Evolutionary conservation across 225 moss, liverwort and hornwort genomes (phyloP).

Genomic region (Marchantia paleacea): DNA sequence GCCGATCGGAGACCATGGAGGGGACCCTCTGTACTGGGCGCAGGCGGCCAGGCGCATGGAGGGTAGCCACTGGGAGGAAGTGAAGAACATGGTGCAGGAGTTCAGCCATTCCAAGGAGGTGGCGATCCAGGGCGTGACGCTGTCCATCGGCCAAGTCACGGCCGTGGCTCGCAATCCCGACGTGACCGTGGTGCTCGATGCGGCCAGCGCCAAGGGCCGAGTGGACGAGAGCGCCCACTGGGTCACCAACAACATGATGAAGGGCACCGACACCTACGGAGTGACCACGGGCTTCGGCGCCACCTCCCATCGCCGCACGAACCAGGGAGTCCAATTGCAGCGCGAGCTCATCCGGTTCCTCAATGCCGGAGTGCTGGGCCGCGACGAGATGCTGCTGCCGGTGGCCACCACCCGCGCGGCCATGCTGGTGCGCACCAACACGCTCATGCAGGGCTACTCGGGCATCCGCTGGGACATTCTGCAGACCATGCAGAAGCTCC

Average conservation of each 20-base stretch:
- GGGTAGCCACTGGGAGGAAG: constrained; percentile 41
- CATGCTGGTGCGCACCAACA: constrained; percentile 41
- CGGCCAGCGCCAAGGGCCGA: constrained; percentile 31
- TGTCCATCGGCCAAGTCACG: constrained; percentile 37
- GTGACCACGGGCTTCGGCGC: constrained; percentile 46
- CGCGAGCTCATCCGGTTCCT: constrained; percentile 42
- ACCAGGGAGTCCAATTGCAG: constrained; percentile 34
- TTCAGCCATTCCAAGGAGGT: constrained; percentile 34
- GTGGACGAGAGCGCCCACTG: constrained; percentile 44
- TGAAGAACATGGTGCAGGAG: constrained; percentile 32
- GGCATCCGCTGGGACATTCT: constrained; percentile 43
- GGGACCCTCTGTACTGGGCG: constrained; percentile 33
- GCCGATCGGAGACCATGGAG: background rate
- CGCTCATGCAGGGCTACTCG: constrained; percentile 41
- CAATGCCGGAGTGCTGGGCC: no score
- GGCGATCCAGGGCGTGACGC: constrained; percentile 34
- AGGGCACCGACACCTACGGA: constrained; percentile 38
- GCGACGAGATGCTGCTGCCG: background rate
- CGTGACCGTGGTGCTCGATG: constrained; percentile 36
- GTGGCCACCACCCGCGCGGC: constrained; percentile 36
- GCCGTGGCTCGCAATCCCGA: constrained; percentile 34
- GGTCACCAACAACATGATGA: constrained; percentile 24
- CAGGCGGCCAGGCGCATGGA: constrained; percentile 10
- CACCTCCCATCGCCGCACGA: constrained; percentile 42
- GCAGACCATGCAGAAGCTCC: constrained; percentile 35